These are phyloP conservation scores for Carex cristatella DNA, from an alignment of 176 grass and related monocot genomes.

Conservation along the genomic window DNA sequence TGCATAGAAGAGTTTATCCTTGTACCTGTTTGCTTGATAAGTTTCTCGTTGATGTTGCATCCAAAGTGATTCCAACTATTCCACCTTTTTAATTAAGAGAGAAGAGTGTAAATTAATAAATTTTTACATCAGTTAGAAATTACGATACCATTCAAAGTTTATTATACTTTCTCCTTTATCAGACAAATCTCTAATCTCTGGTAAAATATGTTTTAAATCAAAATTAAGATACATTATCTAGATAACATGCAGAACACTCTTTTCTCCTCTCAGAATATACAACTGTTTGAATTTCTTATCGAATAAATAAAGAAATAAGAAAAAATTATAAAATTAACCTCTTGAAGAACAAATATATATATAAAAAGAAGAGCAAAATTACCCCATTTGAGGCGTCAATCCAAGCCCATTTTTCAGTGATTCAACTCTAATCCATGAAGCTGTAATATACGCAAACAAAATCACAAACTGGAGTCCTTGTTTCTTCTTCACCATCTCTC, in stretches of 20 bases:
- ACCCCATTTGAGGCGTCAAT: constrained; percentile 81
- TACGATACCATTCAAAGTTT: neutral
- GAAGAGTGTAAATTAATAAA: neutral
- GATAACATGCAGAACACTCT: neutral
- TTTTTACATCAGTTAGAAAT: neutral
- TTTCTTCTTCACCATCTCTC: constrained; percentile 11
- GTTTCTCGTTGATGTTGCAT: constrained; percentile 47
- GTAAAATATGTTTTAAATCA: neutral
- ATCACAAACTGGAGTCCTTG: neutral
- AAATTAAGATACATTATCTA: neutral
- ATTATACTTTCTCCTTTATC: neutral
- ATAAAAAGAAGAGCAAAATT: neutral
- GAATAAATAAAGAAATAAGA: constrained; percentile 17
- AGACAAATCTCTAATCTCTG: neutral
- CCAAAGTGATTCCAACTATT: constrained; percentile 71
- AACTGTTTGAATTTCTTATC: neutral
- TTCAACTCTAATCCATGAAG: constrained; percentile 10
- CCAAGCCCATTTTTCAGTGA: constrained; percentile 45
- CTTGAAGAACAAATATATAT: neutral
- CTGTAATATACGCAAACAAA: neutral
- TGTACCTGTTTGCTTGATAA: constrained; percentile 45
- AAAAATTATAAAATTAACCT: neutral
- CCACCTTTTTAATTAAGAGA: constrained; percentile 32
- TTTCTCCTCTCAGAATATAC: neutral
- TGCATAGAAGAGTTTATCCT: neutral